phyloP scores from a whole-genome alignment of 116 monocot genomes.

The Dioscorea cayenensis region DNA sequence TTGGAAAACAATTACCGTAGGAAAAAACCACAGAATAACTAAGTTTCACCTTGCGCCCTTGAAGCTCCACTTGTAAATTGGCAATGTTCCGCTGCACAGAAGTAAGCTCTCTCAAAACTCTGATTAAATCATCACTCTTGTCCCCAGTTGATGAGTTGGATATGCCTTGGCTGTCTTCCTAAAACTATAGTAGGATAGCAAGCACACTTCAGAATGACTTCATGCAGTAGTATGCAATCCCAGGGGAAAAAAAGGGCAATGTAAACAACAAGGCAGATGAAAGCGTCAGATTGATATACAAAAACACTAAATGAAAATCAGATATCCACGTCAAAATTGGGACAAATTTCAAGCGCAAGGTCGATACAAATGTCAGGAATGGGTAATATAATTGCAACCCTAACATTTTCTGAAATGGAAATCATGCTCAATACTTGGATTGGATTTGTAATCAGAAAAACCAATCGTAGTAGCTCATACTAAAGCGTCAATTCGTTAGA shows the following conservation, averaged over 20 bases:
- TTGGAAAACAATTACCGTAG: neutral
- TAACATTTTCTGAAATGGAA: no score
- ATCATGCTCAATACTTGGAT: no score
- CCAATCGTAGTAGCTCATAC: no score
- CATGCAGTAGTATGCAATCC: no score
- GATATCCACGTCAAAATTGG: no score
- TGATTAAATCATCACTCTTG: constrained; percentile 73
- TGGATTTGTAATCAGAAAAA: no score
- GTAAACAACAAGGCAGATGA: no score
- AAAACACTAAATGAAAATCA: no score
- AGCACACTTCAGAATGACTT: no score
- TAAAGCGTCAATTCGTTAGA: no score
- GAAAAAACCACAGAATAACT: neutral
- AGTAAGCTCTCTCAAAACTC: constrained; percentile 86
- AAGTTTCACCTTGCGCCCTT: constrained; percentile 78
- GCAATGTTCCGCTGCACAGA: constrained; percentile 77
- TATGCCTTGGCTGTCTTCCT: constrained; percentile 47
- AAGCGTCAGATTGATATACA: no score
- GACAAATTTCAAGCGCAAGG: neutral
- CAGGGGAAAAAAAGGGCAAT: no score
- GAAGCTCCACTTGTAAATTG: constrained; percentile 91
- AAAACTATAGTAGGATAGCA: constrained; percentile 1
- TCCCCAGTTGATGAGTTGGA: constrained; percentile 23
- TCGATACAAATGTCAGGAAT: neutral
- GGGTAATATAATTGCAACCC: neutral